A percentile compares a stretch with the other conserved stretches of the same genome.
phyloP scores from a whole-genome alignment of 768 basidiomycete genomes.

The Psilocybe cyanescens region DNA sequence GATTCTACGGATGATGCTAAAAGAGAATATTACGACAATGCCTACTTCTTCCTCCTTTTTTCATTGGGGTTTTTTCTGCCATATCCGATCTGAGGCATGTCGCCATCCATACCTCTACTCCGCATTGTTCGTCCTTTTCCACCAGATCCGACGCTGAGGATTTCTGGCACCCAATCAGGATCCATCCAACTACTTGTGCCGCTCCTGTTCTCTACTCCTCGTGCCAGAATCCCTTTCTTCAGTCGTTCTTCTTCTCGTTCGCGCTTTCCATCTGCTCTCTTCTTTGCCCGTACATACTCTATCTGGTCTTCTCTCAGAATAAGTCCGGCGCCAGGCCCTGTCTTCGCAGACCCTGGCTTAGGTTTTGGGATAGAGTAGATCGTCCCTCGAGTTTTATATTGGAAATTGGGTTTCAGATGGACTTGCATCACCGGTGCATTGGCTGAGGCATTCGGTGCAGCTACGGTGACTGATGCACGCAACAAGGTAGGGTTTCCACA shows the following conservation, averaged over 20 bases:
- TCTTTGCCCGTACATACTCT: constrained; percentile 85
- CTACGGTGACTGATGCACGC: constrained; percentile 88
- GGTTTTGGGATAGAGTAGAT: constrained; percentile 92
- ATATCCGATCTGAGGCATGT: constrained; percentile 84
- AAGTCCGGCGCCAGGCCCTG: constrained; percentile 78
- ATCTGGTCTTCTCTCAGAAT: constrained; percentile 93
- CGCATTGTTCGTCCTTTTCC: constrained; percentile 70
- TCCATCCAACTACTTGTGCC: constrained; percentile 88
- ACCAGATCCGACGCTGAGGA: constrained; percentile 65
- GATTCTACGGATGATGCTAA: constrained; percentile 10
- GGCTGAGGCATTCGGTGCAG: constrained; percentile 62
- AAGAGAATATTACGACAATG: constrained; percentile 2
- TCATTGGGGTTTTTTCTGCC: constrained; percentile 93
- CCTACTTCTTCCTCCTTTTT: constrained; percentile 61
- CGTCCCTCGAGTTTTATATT: constrained; percentile 89
- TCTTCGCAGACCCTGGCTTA: constrained; percentile 86
- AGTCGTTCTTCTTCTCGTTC: constrained; percentile 81
- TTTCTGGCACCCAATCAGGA: constrained; percentile 92
- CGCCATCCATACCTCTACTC: constrained; percentile 57
- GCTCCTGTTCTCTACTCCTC: constrained; percentile 48
- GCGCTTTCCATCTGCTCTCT: constrained; percentile 71
- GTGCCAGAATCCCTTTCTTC: constrained; percentile 61
- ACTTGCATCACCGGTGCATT: constrained; percentile 77
- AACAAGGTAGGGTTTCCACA: constrained; percentile 93
- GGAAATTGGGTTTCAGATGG: constrained; percentile 95